Conservation (phyloP, 225 moss, liverwort and hornwort species). For the Sphagnum tenellum region DNA sequence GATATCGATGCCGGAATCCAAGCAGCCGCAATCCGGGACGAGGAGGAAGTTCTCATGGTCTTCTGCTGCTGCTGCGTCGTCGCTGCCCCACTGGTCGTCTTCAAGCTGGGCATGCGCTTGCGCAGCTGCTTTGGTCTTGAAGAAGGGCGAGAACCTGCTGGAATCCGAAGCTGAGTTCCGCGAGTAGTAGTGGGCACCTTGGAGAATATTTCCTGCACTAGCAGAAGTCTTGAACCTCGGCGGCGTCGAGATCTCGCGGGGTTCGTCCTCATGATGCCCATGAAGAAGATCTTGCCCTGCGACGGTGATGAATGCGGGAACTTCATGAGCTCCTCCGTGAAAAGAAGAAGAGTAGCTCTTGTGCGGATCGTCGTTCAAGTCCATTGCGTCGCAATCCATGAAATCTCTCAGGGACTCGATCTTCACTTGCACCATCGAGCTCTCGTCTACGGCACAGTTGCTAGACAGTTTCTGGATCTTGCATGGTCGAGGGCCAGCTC, state of each 20-base stretch:
- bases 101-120: slow-evolving; percentile 13
- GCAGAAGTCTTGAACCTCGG: slow-evolving; percentile 18
- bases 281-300: neutral
- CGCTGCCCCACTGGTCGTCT: neutral
- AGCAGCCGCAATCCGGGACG: slow-evolving; percentile 12
- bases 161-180: too few relatives aligned
- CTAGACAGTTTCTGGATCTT: slow-evolving; percentile 4
- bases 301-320: slow-evolving; percentile 29
- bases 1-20: slow-evolving; percentile 27
- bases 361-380: too few relatives aligned
- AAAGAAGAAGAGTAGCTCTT: slow-evolving; percentile 6
- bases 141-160: neutral
- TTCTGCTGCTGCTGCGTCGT: neutral
- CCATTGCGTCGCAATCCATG: too few relatives aligned
- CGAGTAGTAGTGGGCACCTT: slow-evolving; percentile 7
- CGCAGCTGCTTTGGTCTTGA: slow-evolving; percentile 34
- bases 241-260: slow-evolving; percentile 1
- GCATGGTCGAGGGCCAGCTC: slow-evolving; percentile 4
- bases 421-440: slow-evolving; percentile 11
- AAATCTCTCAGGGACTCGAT: neutral
- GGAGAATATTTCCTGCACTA: slow-evolving; percentile 23
- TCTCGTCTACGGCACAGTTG: neutral
- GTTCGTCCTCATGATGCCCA: too few relatives aligned
- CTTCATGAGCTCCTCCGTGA: slow-evolving; percentile 33
- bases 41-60: slow-evolving; percentile 7